These are phyloP conservation scores for Ogataea henricii DNA, from an alignment of 805 yeast species.

Conservation along the genomic window DNA sequence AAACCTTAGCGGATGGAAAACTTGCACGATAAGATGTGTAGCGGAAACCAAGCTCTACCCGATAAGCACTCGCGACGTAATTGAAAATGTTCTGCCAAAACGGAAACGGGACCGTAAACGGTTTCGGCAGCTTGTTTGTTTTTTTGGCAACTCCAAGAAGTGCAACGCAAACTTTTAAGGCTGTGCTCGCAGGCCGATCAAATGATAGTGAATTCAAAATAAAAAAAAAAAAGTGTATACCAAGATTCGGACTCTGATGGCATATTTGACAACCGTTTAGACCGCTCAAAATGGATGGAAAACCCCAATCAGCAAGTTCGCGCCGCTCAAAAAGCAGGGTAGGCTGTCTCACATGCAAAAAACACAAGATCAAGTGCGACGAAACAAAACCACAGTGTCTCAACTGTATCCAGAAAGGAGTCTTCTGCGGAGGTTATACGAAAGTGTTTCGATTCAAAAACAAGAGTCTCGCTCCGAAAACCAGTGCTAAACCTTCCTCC, in stretches of 20 bases:
- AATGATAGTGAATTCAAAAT: no score
- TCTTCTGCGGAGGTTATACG: constrained; percentile 22
- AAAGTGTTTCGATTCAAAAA: constrained; percentile 16
- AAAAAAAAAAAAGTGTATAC: no score
- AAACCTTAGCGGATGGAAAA: background rate
- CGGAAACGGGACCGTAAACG: background rate
- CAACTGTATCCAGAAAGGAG: constrained; percentile 37
- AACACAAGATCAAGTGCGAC: constrained; percentile 43
- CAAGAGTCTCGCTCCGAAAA: constrained; percentile 5
- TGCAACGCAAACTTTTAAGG: background rate
- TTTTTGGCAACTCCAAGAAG: constrained; percentile 4
- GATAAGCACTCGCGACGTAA: no score
- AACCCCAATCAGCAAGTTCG: background rate
- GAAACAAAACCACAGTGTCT: constrained; percentile 43
- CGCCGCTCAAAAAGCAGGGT: constrained; percentile 17
- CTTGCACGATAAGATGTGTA: background rate
- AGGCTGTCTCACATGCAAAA: constrained; percentile 46
- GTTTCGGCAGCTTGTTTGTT: no score
- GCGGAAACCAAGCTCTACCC: no score
- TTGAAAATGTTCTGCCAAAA: background rate
- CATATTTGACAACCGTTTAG: background rate
- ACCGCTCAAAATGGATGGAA: background rate
- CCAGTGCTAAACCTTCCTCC: background rate
- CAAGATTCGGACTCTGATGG: background rate
- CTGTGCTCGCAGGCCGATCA: background rate